Percentiles rank a stretch among this genome's conserved stretches.
Conservation (phyloP, 192 early-diverging fungal species). For the Chytriomyces hyalinus region DNA sequence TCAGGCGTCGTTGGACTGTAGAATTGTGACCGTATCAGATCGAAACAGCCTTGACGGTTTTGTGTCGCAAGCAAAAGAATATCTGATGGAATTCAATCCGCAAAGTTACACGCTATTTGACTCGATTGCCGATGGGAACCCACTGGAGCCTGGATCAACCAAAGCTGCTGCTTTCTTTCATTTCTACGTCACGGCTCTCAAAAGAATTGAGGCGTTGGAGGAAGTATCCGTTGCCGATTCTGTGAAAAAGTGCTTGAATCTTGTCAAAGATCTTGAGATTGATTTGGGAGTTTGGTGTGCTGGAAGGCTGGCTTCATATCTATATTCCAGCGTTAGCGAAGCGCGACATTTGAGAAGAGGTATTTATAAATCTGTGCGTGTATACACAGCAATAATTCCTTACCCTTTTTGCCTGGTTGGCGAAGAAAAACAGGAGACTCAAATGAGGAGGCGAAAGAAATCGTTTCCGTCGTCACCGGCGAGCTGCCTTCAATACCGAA, state of each 20-base stretch:
- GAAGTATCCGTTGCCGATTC: background rate
- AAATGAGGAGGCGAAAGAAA: too few relatives aligned
- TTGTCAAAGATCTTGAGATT: conserved; percentile 21
- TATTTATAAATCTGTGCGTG: background rate
- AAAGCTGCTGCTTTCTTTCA: background rate
- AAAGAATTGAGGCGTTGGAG: background rate
- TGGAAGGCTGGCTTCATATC: conserved; percentile 9
- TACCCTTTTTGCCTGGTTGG: too few relatives aligned
- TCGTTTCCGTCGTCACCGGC: background rate
- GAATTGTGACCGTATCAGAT: conserved; percentile 45
- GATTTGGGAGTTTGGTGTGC: conserved; percentile 36
- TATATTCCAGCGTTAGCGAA: background rate
- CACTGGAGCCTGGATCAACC: background rate
- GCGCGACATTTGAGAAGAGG: background rate
- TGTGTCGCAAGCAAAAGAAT: conserved; percentile 40
- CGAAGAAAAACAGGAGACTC: too few relatives aligned
- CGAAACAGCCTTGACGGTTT: conserved; percentile 23
- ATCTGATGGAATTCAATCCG: conserved; percentile 46
- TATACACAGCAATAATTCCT: too few relatives aligned
- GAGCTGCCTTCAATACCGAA: background rate
- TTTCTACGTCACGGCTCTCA: conserved; percentile 8
- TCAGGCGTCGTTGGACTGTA: conserved; percentile 39
- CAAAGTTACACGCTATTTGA: background rate
- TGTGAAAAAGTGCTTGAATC: background rate
- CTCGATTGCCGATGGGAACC: background rate